phyloP scores from a whole-genome alignment of 768 basidiomycete genomes.

The Tylopilus felleus region DNA sequence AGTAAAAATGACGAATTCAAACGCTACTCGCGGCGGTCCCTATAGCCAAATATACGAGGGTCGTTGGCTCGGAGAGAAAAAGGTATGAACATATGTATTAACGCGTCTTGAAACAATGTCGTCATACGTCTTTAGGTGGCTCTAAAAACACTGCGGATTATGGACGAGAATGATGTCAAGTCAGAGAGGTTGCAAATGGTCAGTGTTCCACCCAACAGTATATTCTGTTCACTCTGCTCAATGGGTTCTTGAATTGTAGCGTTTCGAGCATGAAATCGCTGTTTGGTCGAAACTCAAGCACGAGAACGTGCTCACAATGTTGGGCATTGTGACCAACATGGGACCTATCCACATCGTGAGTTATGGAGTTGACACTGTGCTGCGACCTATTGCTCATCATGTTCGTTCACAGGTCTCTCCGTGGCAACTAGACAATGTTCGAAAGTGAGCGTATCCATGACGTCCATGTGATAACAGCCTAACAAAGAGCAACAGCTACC shows the following conservation, averaged over 20 bases:
- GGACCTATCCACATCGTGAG: conserved; percentile 50
- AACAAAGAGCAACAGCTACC: conserved; percentile 36
- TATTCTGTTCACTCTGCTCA: not conserved
- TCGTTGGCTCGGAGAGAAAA: conserved; percentile 51
- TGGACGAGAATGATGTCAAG: conserved; percentile 42
- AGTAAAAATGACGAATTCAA: conserved; percentile 34
- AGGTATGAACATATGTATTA: conserved; percentile 31
- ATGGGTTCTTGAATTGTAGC: conserved; percentile 30
- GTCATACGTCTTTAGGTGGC: conserved; percentile 42
- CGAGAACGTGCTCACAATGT: conserved; percentile 45
- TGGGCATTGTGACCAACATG: conserved; percentile 54
- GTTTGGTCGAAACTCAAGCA: conserved; percentile 53
- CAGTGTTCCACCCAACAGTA: not conserved
- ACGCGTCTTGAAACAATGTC: not conserved
- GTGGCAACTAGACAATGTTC: conserved; percentile 58
- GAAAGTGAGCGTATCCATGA: conserved; percentile 36
- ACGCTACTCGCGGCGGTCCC: conserved; percentile 47
- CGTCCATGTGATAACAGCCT: not conserved
- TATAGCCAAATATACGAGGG: conserved; percentile 57
- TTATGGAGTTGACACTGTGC: not conserved
- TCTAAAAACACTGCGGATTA: conserved; percentile 49
- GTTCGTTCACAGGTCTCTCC: conserved; percentile 47
- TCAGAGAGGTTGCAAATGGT: conserved; percentile 39
- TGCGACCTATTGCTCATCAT: not conserved
- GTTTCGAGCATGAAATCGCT: conserved; percentile 53